These are phyloP conservation scores for Pichia sp. DNA, from an alignment of 1,139 yeast genomes.

Conservation along the genomic window DNA sequence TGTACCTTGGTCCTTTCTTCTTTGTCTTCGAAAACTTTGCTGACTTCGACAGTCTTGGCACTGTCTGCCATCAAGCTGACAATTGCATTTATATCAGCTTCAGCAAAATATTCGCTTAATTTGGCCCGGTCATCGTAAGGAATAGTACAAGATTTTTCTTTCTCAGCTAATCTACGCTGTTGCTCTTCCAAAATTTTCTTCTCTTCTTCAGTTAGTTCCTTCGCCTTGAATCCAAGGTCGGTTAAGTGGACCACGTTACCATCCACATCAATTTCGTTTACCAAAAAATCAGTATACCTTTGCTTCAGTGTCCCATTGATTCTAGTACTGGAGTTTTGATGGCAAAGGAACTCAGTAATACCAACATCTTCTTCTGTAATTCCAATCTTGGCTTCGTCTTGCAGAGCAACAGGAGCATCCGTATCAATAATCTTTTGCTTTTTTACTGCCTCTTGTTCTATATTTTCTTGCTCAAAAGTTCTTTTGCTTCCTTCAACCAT, in stretches of 20 bases:
- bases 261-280: slow-evolving; percentile 70
- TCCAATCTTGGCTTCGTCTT: slow-evolving; percentile 5
- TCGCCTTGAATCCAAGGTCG: slow-evolving; percentile 68
- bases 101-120: slow-evolving; percentile 54
- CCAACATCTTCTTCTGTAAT: slow-evolving; percentile 49
- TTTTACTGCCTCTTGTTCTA: not conserved
- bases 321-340: slow-evolving; percentile 42
- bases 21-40: slow-evolving; percentile 59
- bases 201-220: slow-evolving; percentile 47
- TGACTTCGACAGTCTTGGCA: slow-evolving; percentile 52
- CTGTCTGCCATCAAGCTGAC: slow-evolving; percentile 54
- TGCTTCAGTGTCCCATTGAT: slow-evolving; percentile 79
- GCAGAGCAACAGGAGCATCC: not conserved
- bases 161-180: slow-evolving; percentile 37
- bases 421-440: not conserved
- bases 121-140: slow-evolving; percentile 42
- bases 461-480: not conserved
- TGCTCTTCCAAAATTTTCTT: slow-evolving; percentile 29
- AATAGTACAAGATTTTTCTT: slow-evolving; percentile 37
- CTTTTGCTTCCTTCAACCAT: not conserved
- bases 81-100: slow-evolving; percentile 52
- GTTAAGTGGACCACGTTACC: slow-evolving; percentile 71
- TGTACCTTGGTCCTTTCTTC: slow-evolving; percentile 71
- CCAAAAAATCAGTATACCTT: slow-evolving; percentile 90
- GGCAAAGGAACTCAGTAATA: slow-evolving; percentile 52